Evolutionary conservation across 2,329 filamentous ascomycete genomes (phyloP), one percentile per base, ranked within the genome.

Genomic region (Hypoxylon sp.): DNA sequence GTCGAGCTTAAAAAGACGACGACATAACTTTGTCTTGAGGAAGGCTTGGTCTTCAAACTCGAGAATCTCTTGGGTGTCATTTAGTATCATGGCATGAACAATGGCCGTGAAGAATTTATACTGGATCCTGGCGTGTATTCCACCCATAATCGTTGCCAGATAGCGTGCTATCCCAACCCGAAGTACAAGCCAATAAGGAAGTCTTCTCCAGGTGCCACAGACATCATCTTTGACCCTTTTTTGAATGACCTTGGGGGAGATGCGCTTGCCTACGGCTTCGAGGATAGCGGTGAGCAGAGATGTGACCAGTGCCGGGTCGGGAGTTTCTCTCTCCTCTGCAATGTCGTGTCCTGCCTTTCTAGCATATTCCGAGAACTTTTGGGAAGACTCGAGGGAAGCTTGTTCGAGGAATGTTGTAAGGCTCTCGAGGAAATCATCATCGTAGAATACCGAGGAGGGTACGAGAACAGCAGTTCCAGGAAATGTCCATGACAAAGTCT

Each of bases 161-260:
- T 77, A 71, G 0, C 84, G 75, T 31, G 82, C 75, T 1, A 82
- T 61, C 0, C 75, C 71, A 1, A 89, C 82, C 0, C 84, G 79
- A 4, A 88, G 66, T 0, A 83, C 71, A 0, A 89, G 76, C 78
- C 84, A 89, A 41, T 79, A 75, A 0, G 85, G 76, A 1, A 76
- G 76, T 25, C 86, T 73, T 19, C 86, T 73, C 86, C 86, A 89
- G 0, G 84, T 85, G 69, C 80, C 79, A n/a, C 72, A 74, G 0
- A 87, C 77, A 15, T 87, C 83, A 43, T 89, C 86, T 0, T 80
- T 75, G 0, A 87, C 76, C 3, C 78, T 74, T 62, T 89, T 89
- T 0, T 69, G 70, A 1, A 87, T 62, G 0, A 71, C 21, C 0
- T 65, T 55, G 0, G 76, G 70, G 0, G 64, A 51, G 0, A 71